Evolutionary conservation across 2,329 filamentous ascomycete genomes (phyloP).

Genomic region (Colletotrichum kahawae): DNA sequence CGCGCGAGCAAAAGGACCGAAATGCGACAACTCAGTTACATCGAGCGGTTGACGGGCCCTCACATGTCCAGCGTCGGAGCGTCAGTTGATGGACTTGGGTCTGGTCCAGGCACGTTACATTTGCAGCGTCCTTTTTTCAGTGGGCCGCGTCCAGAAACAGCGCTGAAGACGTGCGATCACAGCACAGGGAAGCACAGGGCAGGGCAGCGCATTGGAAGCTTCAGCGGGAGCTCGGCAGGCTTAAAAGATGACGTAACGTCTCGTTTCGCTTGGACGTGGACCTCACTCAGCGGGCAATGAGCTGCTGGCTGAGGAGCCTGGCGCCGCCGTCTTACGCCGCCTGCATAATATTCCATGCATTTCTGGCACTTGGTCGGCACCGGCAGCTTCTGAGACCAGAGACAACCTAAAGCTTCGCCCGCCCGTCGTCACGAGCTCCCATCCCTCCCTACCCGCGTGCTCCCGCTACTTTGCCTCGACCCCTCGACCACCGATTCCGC

Average conservation of each 20-base stretch:
- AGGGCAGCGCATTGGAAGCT: neutral
- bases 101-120: neutral
- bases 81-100: neutral
- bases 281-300: neutral
- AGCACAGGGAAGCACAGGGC: neutral
- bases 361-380: slow-evolving; percentile 4
- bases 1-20: neutral
- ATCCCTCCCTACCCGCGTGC: slow-evolving; percentile 7
- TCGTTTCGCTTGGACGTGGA: neutral
- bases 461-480: neutral
- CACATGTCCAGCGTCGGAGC: neutral
- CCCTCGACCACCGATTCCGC: neutral
- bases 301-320: neutral
- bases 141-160: neutral
- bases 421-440: slow-evolving; percentile 14
- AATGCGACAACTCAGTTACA: neutral
- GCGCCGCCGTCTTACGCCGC: neutral
- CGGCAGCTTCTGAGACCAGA: slow-evolving; percentile 6
- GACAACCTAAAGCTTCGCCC: slow-evolving; percentile 11
- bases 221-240: neutral
- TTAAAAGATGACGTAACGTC: neutral
- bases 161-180: neutral
- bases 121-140: neutral
- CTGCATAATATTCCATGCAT: neutral
- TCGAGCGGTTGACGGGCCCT: neutral